Conservation (phyloP, 495 filamentous ascomycete species). For the Xylaria grammica region DNA sequence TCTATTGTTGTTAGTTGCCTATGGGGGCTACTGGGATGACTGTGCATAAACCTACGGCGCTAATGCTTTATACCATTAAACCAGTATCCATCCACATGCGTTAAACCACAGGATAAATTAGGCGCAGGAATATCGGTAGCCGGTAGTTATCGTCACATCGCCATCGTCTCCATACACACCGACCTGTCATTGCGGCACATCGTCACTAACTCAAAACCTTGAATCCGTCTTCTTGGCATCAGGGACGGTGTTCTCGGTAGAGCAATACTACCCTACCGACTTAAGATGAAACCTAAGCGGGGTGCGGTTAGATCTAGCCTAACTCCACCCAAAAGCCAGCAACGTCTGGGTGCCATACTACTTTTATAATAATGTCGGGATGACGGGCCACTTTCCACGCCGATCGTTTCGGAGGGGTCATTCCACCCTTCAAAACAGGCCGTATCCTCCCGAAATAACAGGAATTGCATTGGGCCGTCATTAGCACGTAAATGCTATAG, state of each 20-base stretch:
- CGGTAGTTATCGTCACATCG: no score
- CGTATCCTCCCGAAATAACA: not conserved
- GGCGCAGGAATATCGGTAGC: not conserved
- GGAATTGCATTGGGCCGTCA: not conserved
- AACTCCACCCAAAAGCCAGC: not conserved
- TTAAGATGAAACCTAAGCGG: constrained; percentile 9
- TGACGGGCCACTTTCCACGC: constrained; percentile 22
- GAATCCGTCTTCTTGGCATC: no score
- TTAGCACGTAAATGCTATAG: constrained; percentile 9
- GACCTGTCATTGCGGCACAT: no score
- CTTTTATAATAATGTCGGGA: no score
- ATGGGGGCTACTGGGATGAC: no score
- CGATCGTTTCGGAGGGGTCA: constrained; percentile 7
- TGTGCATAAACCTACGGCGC: no score
- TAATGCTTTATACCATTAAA: no score
- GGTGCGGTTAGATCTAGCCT: not conserved
- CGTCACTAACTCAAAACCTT: no score
- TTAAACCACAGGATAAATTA: not conserved
- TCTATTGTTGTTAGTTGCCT: no score
- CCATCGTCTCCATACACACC: no score
- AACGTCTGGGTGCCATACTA: no score
- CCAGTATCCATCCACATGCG: no score
- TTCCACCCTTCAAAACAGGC: constrained; percentile 18
- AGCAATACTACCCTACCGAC: not conserved
- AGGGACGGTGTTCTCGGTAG: not conserved